Conservation (phyloP, 73 alveolate species). For the Paramecium octaurelia region DNA sequence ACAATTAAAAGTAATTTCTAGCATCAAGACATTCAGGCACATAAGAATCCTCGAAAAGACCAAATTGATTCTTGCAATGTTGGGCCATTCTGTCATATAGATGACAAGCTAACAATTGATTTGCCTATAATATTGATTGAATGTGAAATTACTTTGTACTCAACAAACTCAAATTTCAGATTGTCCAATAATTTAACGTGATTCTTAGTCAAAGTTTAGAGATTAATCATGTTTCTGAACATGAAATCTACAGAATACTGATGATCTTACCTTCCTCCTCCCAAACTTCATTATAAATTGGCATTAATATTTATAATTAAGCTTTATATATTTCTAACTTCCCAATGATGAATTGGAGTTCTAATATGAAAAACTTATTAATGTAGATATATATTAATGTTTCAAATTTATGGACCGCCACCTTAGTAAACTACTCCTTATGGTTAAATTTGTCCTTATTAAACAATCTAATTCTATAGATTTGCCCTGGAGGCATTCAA, state of each 20-base stretch:
- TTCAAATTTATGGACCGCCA: background rate
- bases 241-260: background rate
- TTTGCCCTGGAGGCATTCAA: background rate
- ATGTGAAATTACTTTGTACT: background rate
- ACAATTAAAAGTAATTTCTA: slow-evolving; percentile 9
- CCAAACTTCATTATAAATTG: slow-evolving; percentile 21
- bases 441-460: background rate
- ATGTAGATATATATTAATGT: background rate
- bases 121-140: background rate
- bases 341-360: too few species aligned
- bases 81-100: slow-evolving; percentile 56
- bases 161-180: slow-evolving; percentile 60
- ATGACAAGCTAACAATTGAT: slow-evolving; percentile 53
- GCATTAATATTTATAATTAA: background rate
- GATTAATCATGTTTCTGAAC: slow-evolving; percentile 43
- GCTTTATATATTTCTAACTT: background rate
- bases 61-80: slow-evolving; percentile 62
- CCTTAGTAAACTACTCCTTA: background rate
- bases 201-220: slow-evolving; percentile 47
- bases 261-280: slow-evolving; percentile 4
- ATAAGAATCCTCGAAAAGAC: slow-evolving; percentile 54
- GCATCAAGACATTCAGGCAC: slow-evolving; percentile 62
- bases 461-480: background rate
- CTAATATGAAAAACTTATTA: background rate
- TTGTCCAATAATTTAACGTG: slow-evolving; percentile 34